phyloP scores from a whole-genome alignment of 2,329 filamentous ascomycete genomes.

The Ophiostoma ips region DNA sequence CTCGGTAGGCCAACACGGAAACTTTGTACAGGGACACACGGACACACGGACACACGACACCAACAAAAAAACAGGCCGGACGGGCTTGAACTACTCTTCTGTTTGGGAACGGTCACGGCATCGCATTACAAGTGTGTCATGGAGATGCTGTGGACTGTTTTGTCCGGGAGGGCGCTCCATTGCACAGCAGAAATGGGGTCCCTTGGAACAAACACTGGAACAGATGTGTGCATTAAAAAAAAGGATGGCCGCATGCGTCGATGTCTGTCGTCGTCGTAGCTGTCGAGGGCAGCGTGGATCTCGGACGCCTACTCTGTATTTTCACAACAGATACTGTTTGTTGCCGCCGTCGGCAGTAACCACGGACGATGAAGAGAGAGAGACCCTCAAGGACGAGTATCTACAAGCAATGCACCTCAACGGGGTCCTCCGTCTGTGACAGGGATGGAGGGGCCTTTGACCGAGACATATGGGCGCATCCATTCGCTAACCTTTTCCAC shows the following conservation, averaged over 20 bases:
- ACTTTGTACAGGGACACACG: neutral
- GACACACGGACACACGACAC: neutral
- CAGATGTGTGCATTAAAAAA: too few species aligned
- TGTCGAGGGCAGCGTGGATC: too few species aligned
- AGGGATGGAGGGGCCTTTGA: neutral
- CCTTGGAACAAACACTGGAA: too few species aligned
- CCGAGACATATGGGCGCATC: conserved; percentile 17
- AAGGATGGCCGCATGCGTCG: too few species aligned
- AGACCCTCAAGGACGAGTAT: too few species aligned
- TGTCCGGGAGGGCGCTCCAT: neutral
- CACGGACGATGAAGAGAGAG: too few species aligned
- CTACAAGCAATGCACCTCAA: too few species aligned
- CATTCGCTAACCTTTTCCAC: conserved; percentile 22
- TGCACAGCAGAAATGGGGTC: neutral
- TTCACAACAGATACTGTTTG: too few species aligned
- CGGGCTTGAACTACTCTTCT: conserved; percentile 4
- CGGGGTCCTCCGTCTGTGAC: too few species aligned
- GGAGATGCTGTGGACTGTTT: conserved; percentile 1
- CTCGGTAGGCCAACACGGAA: neutral
- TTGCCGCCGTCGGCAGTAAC: too few species aligned
- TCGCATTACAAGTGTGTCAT: neutral
- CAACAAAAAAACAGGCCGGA: neutral
- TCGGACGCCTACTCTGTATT: too few species aligned
- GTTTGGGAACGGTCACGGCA: conserved; percentile 7
- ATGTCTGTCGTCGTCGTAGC: too few species aligned